Conservation (phyloP, 768 basidiomycete species). For the Xanthoconium stramineum region DNA sequence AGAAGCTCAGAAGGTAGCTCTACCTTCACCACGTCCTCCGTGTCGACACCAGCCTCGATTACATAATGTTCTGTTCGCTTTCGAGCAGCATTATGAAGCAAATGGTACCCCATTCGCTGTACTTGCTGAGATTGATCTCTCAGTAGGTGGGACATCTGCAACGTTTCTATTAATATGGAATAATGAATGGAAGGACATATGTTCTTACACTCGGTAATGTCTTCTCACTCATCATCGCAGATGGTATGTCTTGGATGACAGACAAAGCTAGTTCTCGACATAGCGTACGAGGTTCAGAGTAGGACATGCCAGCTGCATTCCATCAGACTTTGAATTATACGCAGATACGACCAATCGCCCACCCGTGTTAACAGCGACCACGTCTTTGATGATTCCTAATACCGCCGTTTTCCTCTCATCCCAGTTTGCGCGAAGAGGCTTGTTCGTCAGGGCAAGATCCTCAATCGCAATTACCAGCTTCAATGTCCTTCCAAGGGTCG, state of each 20-base stretch:
- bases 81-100: constrained; percentile 66
- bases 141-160: constrained; percentile 78
- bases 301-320: constrained; percentile 13
- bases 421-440: constrained; percentile 68
- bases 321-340: not conserved
- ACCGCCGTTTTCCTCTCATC: constrained; percentile 49
- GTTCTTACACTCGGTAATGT: constrained; percentile 59
- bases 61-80: constrained; percentile 81
- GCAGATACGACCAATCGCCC: constrained; percentile 15
- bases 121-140: constrained; percentile 59
- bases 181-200: not conserved
- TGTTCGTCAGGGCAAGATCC: constrained; percentile 71
- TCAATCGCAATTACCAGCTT: constrained; percentile 63
- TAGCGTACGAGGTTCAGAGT: constrained; percentile 57
- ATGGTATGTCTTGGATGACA: constrained; percentile 64
- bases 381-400: constrained; percentile 56
- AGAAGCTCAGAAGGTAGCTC: constrained; percentile 69
- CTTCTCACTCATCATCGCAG: constrained; percentile 56
- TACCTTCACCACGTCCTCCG: constrained; percentile 49
- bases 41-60: constrained; percentile 81
- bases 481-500: constrained; percentile 67
- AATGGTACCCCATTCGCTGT: constrained; percentile 73
- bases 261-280: constrained; percentile 69
- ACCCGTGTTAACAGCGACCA: constrained; percentile 58
- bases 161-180: not conserved